Evolutionary conservation across 768 basidiomycete genomes (phyloP), one percentile per base, ranked within the genome.

Genomic region (Leccinum rimulosum): DNA sequence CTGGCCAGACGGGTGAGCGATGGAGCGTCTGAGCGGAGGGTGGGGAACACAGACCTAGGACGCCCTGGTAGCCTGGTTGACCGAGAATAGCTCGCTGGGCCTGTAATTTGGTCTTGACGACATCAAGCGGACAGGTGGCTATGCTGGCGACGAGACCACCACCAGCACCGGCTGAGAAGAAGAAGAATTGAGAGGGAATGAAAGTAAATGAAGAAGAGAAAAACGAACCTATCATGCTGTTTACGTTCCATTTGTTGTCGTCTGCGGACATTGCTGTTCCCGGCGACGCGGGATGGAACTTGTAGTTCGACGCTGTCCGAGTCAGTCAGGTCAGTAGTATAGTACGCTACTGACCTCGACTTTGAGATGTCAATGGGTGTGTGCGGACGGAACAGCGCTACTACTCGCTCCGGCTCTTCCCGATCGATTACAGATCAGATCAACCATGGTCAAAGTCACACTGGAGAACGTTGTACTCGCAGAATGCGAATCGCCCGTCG

Each of bases 21-120:
- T 64, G 61, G 68, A 66, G 49, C n/a, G 50, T 30, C 49, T 55
- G 59, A 50, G 30, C 53, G 51, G 59, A 62, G n/a, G 22, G 3
- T 3, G 56, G 10, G 58, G 40, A 12, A 43, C 19, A 77, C 84
- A 57, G 66, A 91, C 92, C 89, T 58, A 83, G 62, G 48, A 94
- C 84, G 35, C 93, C 91, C 64, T 87, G 76, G 73, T 96, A 96
- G 17, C 83, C 86, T 60, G 78, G 75, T 62, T 90, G 84, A 27
- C 90, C 89, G 35, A 79, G 81, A 27, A 87, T 74, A 17, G 81
- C 80, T 51, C 86, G 82, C 73, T 97, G 95, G n/a, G 97, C 97
- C 76, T 99, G 97, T 52, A 99, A 75, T 65, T 93, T 92, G 4
- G 97, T 99, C 81, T 98, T 99, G 75, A 99, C 82, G 57, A 99